Conservation (phyloP, 306 rosid species). For the Arachis hypogaea region DNA sequence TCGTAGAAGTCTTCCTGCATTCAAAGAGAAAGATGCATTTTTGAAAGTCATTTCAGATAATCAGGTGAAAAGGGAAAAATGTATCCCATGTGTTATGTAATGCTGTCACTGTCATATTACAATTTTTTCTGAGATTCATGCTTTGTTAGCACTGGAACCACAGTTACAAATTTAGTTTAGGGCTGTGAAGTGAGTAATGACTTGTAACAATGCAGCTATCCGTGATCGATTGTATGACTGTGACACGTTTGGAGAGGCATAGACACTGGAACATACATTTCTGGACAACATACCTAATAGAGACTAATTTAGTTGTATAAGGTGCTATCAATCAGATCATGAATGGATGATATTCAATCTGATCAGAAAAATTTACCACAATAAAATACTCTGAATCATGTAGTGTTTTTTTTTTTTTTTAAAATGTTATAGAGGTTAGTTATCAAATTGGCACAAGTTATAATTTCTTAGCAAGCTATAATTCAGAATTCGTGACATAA, state of each 20-base stretch:
- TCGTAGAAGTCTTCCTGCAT: constrained; percentile 87
- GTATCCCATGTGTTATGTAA: constrained; percentile 25
- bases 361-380: constrained; percentile 20
- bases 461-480: constrained; percentile 21
- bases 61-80: constrained; percentile 62
- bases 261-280: constrained; percentile 1
- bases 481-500: constrained; percentile 27
- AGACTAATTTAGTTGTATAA: constrained; percentile 6
- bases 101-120: constrained; percentile 14
- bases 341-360: not conserved
- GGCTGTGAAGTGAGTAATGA: not conserved
- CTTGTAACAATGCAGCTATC: too few species aligned
- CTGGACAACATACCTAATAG: constrained; percentile 15
- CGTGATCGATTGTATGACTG: not conserved
- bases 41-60: constrained; percentile 66
- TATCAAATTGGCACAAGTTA: constrained; percentile 15
- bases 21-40: constrained; percentile 80
- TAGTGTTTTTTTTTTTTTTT: not conserved
- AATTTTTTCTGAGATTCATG: constrained; percentile 10
- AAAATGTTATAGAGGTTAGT: constrained; percentile 10
- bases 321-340: constrained; percentile 1
- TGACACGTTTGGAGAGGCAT: constrained; percentile 14
- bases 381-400: not conserved
- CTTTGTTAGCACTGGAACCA: constrained; percentile 5
- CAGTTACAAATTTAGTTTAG: constrained; percentile 20